A percentile compares a stretch with the other conserved stretches of the same genome.
Conservation (phyloP, 441 rosid species). For the Gossypium armourianum region DNA sequence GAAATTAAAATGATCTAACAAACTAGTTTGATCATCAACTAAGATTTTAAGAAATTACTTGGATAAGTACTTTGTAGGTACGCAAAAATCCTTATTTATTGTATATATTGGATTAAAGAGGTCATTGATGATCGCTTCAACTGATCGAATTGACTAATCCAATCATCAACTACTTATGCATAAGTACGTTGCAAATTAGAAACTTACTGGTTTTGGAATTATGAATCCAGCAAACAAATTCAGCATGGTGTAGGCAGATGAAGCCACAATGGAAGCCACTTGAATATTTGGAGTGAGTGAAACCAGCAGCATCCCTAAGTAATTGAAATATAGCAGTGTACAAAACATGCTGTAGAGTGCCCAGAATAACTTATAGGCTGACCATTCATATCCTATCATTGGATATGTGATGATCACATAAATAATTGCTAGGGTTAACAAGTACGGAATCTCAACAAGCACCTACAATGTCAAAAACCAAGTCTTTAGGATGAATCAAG, state of each 20-base stretch:
- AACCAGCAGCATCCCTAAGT: slow-evolving; percentile 35
- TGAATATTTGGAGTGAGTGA: slow-evolving; percentile 33
- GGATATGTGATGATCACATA: slow-evolving; percentile 34
- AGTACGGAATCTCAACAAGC: slow-evolving; percentile 34
- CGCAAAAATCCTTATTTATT: too few species aligned
- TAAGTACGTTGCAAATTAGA: neutral
- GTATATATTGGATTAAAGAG: too few species aligned
- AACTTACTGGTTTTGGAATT: slow-evolving; percentile 36
- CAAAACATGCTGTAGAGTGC: slow-evolving; percentile 32
- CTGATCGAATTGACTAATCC: too few species aligned
- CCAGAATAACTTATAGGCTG: slow-evolving; percentile 35
- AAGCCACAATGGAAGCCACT: slow-evolving; percentile 29
- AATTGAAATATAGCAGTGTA: slow-evolving; percentile 29
- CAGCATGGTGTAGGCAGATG: slow-evolving; percentile 27
- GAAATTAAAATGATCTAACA: too few species aligned
- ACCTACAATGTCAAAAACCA: slow-evolving; percentile 24
- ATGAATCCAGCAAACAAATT: slow-evolving; percentile 36
- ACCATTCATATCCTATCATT: slow-evolving; percentile 30
- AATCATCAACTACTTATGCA: too few species aligned
- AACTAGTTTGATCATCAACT: neutral
- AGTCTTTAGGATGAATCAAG: neutral
- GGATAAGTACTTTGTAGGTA: neutral
- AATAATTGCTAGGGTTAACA: slow-evolving; percentile 23
- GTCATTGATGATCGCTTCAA: too few species aligned
- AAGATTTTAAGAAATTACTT: neutral